Conservation (phyloP, 306 rosid species). For the Cucurbita maxima region DNA sequence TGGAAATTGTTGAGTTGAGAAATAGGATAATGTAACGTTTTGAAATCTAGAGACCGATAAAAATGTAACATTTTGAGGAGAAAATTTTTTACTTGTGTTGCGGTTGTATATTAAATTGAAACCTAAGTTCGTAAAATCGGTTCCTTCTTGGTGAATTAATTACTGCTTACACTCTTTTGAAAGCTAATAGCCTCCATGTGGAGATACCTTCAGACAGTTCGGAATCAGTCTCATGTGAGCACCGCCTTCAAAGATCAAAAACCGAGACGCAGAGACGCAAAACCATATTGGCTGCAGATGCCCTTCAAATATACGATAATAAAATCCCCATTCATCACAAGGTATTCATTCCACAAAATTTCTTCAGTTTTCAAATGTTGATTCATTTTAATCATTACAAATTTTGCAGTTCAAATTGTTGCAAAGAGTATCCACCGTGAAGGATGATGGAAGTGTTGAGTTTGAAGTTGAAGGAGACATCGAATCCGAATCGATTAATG, state of each 20-base stretch:
- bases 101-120: too few relatives aligned
- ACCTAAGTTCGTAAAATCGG: too few relatives aligned
- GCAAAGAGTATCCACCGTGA: constrained; percentile 81
- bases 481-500: constrained; percentile 35
- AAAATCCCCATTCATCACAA: constrained; percentile 45
- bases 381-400: constrained; percentile 10
- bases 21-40: too few relatives aligned
- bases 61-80: too few relatives aligned
- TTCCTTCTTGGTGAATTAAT: too few relatives aligned
- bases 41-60: too few relatives aligned
- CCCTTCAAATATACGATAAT: constrained; percentile 57
- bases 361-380: background rate
- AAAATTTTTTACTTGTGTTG: too few relatives aligned
- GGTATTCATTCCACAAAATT: constrained; percentile 20
- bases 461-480: constrained; percentile 74
- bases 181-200: constrained; percentile 28
- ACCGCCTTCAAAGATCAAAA: constrained; percentile 59
- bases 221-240: constrained; percentile 25
- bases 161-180: background rate
- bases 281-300: constrained; percentile 40
- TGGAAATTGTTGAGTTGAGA: too few relatives aligned
- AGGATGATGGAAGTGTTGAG: constrained; percentile 82
- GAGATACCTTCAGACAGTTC: constrained; percentile 26
- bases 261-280: constrained; percentile 49
- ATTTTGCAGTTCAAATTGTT: constrained; percentile 66